phyloP scores from a whole-genome alignment of 2,329 filamentous ascomycete genomes.

The Xylariaceae sp. region DNA sequence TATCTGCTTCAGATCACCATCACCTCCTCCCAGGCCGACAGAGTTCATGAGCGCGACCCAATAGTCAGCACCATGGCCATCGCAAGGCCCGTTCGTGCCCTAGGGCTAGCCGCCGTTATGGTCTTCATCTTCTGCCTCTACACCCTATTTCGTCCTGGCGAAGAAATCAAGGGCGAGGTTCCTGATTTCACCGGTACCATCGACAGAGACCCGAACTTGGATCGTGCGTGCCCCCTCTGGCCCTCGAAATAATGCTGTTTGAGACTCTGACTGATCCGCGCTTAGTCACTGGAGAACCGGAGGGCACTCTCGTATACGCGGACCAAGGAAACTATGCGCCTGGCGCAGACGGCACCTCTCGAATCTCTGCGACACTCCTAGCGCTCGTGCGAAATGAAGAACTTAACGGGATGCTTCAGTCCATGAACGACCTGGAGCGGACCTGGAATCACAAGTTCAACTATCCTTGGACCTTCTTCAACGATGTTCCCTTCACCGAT shows the following conservation, averaged over 20 bases:
- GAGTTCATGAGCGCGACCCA: constrained; percentile 19
- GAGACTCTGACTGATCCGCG: constrained; percentile 4
- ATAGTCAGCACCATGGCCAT: constrained; percentile 60
- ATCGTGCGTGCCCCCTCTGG: constrained; percentile 52
- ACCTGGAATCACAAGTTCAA: constrained; percentile 99
- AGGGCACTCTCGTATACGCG: constrained; percentile 65
- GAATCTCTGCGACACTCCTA: constrained; percentile 89
- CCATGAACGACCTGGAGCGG: constrained; percentile 84
- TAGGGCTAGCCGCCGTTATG: constrained; percentile 63
- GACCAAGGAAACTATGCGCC: constrained; percentile 66
- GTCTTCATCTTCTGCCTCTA: constrained; percentile 75
- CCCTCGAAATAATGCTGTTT: too few species aligned
- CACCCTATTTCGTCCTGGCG: constrained; percentile 57
- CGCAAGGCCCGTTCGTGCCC: constrained; percentile 73
- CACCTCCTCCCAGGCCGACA: constrained; percentile 1
- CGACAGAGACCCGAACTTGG: constrained; percentile 75
- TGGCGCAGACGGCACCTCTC: constrained; percentile 65
- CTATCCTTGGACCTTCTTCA: constrained; percentile 99
- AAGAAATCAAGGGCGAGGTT: constrained; percentile 28
- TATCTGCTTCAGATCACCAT: constrained; percentile 1
- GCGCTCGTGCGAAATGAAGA: constrained; percentile 91
- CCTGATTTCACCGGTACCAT: constrained; percentile 32
- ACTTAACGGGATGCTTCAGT: constrained; percentile 71
- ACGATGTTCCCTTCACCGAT: constrained; percentile 85
- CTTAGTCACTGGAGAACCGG: constrained; percentile 74